phyloP scores from a whole-genome alignment of 805 yeast genomes.

The Candida piceae region DNA sequence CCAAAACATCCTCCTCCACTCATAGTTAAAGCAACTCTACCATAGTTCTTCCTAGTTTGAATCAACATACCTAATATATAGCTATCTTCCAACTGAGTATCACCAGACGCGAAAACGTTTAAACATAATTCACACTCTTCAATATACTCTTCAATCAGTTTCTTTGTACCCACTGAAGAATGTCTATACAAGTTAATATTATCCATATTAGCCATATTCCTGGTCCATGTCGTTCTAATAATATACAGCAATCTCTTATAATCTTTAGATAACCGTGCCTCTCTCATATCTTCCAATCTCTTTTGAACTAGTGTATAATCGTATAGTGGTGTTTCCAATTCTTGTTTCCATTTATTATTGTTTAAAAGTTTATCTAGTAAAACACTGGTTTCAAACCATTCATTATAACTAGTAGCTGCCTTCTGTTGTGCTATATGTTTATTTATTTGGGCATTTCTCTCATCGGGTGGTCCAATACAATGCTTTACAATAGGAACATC shows the following conservation, averaged over 20 bases:
- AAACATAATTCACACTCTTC: constrained; percentile 61
- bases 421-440: constrained; percentile 39
- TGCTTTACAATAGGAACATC: constrained; percentile 31
- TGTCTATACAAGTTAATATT: constrained; percentile 72
- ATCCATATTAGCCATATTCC: constrained; percentile 86
- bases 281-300: constrained; percentile 49
- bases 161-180: constrained; percentile 81
- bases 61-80: constrained; percentile 72
- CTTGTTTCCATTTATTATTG: constrained; percentile 67
- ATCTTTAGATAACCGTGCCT: constrained; percentile 55
- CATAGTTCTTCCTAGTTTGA: constrained; percentile 87
- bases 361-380: constrained; percentile 61
- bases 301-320: constrained; percentile 60
- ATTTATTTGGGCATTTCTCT: constrained; percentile 32
- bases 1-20: constrained; percentile 98
- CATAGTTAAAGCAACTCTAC: constrained; percentile 89
- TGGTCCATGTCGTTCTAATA: constrained; percentile 76
- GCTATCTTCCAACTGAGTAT: constrained; percentile 51
- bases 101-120: constrained; percentile 34
- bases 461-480: constrained; percentile 36
- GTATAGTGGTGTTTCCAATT: constrained; percentile 58
- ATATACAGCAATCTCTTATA: constrained; percentile 59
- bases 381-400: constrained; percentile 65
- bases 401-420: constrained; percentile 41
- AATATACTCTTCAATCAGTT: constrained; percentile 75